These are phyloP conservation scores for Penicillium sp. DNA, from an alignment of 2,329 filamentous ascomycete species.

Conservation along the genomic window DNA sequence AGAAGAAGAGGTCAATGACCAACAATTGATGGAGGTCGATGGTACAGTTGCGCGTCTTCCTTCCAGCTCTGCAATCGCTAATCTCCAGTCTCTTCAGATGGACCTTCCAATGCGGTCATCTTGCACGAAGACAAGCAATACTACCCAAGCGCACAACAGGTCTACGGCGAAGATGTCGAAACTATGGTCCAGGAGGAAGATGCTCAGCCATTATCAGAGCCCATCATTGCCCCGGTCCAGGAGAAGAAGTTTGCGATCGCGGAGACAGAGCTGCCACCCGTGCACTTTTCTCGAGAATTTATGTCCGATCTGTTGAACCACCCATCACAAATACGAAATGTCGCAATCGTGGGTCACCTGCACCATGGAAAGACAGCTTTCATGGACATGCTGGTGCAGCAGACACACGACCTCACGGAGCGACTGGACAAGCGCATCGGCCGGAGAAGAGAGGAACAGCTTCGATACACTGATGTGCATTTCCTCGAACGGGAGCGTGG, in stretches of 20 bases:
- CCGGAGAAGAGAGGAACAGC: conserved; percentile 80
- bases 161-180: conserved; percentile 93
- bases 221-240: conserved; percentile 89
- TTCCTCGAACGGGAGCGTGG: conserved; percentile 86
- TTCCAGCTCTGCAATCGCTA: conserved; percentile 17
- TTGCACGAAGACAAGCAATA: conserved; percentile 99
- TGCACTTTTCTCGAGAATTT: conserved; percentile 85
- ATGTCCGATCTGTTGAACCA: conserved; percentile 97
- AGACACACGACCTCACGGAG: conserved; percentile 86
- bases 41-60: conserved; percentile 50
- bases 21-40: conserved; percentile 93
- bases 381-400: conserved; percentile 95
- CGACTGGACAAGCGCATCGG: conserved; percentile 79
- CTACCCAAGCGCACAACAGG: conserved; percentile 95
- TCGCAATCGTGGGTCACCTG: conserved; percentile 87
- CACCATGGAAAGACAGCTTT: conserved; percentile 98
- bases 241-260: conserved; percentile 96
- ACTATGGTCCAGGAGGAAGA: conserved; percentile 97
- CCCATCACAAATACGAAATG: conserved; percentile 89
- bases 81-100: conserved; percentile 55
- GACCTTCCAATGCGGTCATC: conserved; percentile 93
- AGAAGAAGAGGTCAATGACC: conserved; percentile 65
- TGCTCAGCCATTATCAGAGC: conserved; percentile 85
- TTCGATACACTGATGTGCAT: conserved; percentile 93
- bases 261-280: conserved; percentile 84